Base-by-base conservation (phyloP, 164 flowering plant genomes). In the Cinnamomum micranthum region DNA sequence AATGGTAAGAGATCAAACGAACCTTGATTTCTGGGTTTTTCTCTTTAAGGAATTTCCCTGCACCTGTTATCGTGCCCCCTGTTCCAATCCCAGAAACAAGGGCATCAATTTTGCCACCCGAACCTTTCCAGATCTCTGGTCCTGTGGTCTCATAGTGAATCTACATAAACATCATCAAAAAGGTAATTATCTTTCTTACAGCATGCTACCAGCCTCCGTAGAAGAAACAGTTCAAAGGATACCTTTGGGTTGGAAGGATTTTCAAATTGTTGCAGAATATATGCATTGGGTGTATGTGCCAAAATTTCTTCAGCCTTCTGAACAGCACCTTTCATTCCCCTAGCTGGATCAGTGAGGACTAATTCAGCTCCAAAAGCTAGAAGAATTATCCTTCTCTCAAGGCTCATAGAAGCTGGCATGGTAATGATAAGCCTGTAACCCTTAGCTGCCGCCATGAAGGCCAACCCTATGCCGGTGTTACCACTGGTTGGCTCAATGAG, bases 211-310 rank as follows among this genome's bases (percentile, higher is more conserved):
- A 23, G 17, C 72, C 22, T 67, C 33, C 59, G 27, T 10, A 65
- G 50, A 69, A 64, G 31, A 19, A 20, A 24, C 6, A 6, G 11
- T 24, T 17, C 19, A 0, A 68, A 77, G 20, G 1, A 58, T 77
- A 85, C 87, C 90, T 82, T 83, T 50, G 92, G 90, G 71, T 87
- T 88, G 58, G 90, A 81, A 67, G 86, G 88, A 66, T 88, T 88
- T 77, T 88, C 87, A 77, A 87, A 88, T 77, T 88, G 90, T 65
- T 83, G 85, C 23, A 84, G 87, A 6, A 88, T 76, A 58, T 73
- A 88, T 28, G 84, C 35, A 78, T 86, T 81, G 13, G 90, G 90
- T 20, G 88, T 87, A 77, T 78, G 83, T 14, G 68, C 81, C n/a
- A 50, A 27, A 62, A 85, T 77, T 76, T 84, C 88, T 70, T 86